Evolutionary conservation across 1,284 basidiomycete genomes (phyloP).

Genomic region (Boletus coffeatus): DNA sequence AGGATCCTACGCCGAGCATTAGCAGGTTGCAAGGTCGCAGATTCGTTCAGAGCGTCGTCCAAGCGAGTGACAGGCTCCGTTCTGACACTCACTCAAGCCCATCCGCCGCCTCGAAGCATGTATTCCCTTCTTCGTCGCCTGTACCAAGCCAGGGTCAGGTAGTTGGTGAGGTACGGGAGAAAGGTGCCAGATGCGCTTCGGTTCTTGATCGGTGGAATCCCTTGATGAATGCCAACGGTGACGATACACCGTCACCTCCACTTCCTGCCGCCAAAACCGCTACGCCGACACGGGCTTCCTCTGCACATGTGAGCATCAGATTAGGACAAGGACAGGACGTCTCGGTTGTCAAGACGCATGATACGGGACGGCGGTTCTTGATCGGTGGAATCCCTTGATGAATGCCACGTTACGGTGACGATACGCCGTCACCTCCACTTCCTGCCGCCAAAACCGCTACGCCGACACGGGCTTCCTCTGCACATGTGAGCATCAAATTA

Average conservation of each 20-base stretch:
- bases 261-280: constrained; percentile 34
- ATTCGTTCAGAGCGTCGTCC: constrained; percentile 76
- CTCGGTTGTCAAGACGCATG: constrained; percentile 21
- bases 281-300: constrained; percentile 19
- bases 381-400: constrained; percentile 54
- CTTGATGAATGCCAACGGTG: constrained; percentile 13
- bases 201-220: constrained; percentile 70
- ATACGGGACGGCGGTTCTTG: constrained; percentile 47
- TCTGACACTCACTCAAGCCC: constrained; percentile 27
- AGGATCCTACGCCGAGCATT: constrained; percentile 74
- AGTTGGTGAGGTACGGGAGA: constrained; percentile 27
- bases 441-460: constrained; percentile 33
- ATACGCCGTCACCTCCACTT: constrained; percentile 31
- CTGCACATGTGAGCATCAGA: constrained; percentile 7
- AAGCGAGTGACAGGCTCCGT: constrained; percentile 53
- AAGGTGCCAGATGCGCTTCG: constrained; percentile 38
- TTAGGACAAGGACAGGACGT: constrained; percentile 22
- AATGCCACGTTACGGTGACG: constrained; percentile 5
- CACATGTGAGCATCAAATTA: constrained; percentile 7
- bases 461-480: constrained; percentile 18
- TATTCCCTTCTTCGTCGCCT: constrained; percentile 28
- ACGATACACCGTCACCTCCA: constrained; percentile 29
- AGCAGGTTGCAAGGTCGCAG: constrained; percentile 77
- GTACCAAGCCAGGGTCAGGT: constrained; percentile 29
- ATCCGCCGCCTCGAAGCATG: constrained; percentile 16